phyloP scores from a whole-genome alignment of 1,284 basidiomycete genomes.

The Pseudozyma pruni region DNA sequence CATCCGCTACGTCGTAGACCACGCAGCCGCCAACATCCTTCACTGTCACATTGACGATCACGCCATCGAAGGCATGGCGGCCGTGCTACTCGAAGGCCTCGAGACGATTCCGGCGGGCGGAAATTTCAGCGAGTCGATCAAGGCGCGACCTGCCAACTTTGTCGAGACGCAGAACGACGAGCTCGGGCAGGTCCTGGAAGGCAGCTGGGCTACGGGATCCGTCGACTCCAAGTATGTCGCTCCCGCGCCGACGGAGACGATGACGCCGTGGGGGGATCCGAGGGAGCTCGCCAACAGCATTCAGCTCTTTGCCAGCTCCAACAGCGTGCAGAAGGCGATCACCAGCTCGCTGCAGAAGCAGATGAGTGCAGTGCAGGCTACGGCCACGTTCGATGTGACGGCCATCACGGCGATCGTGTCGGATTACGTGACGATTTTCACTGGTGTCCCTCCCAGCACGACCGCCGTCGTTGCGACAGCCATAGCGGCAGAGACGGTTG shows the following conservation, averaged over 20 bases:
- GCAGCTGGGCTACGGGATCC: conserved; percentile 21
- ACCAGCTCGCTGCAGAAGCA: conserved; percentile 32
- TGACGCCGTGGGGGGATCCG: conserved; percentile 44
- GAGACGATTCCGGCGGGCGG: conserved; percentile 41
- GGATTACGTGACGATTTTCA: conserved; percentile 22
- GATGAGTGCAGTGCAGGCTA: conserved; percentile 26
- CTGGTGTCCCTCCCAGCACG: conserved; percentile 10
- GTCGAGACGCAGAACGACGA: conserved; percentile 38
- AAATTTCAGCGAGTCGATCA: conserved; percentile 41
- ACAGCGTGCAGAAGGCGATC: conserved; percentile 35
- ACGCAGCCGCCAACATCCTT: conserved; percentile 47
- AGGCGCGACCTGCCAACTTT: conserved; percentile 15
- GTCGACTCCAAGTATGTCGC: conserved; percentile 15
- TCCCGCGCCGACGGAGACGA: conserved; percentile 35
- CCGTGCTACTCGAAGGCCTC: conserved; percentile 50
- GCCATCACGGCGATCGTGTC: conserved; percentile 38
- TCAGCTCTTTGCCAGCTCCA: conserved; percentile 38
- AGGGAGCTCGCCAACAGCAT: conserved; percentile 40
- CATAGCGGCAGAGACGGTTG: background rate
- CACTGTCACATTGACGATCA: conserved; percentile 56
- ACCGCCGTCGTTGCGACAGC: background rate
- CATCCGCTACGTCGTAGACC: conserved; percentile 47
- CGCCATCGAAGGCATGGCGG: conserved; percentile 52
- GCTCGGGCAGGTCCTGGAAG: conserved; percentile 30
- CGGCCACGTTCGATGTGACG: conserved; percentile 18